phyloP scores from a whole-genome alignment of 805 yeast species.

The Teunomyces lycoperdinae region DNA sequence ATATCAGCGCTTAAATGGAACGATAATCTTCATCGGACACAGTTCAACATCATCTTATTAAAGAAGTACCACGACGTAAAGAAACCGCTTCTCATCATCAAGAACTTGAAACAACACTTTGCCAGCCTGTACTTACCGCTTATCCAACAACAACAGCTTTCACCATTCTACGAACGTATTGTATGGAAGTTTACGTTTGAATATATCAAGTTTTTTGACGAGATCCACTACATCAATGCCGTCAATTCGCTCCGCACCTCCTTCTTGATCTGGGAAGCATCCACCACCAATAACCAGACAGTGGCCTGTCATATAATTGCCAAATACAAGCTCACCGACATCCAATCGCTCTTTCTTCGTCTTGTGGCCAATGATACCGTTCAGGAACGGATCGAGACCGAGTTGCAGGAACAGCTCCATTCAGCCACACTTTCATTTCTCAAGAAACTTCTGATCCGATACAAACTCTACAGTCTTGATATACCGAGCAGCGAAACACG shows the following conservation, averaged over 20 bases:
- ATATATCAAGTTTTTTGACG: conserved; percentile 21
- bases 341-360: conserved; percentile 26
- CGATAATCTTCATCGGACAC: conserved; percentile 22
- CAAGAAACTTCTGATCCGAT: conserved; percentile 31
- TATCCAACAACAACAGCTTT: conserved; percentile 18
- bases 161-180: conserved; percentile 39
- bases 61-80: conserved; percentile 36
- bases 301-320: conserved; percentile 15
- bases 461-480: conserved; percentile 23
- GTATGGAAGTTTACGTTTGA: conserved; percentile 42
- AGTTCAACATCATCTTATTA: conserved; percentile 30
- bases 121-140: conserved; percentile 21
- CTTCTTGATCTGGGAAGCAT: conserved; percentile 39
- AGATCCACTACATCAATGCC: conserved; percentile 19
- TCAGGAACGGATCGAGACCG: conserved; percentile 12
- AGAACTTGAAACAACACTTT: conserved; percentile 28
- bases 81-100: conserved; percentile 30
- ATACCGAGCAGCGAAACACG: conserved; percentile 11
- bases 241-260: conserved; percentile 23
- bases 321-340: conserved; percentile 14
- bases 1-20: conserved; percentile 9
- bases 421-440: conserved; percentile 24
- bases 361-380: conserved; percentile 16
- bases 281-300: conserved; percentile 12
- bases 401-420: conserved; percentile 8